Percentiles rank a stretch among this genome's conserved stretches.
phyloP scores from a whole-genome alignment of 768 basidiomycete genomes.

The Xerocomellus dryophilus region DNA sequence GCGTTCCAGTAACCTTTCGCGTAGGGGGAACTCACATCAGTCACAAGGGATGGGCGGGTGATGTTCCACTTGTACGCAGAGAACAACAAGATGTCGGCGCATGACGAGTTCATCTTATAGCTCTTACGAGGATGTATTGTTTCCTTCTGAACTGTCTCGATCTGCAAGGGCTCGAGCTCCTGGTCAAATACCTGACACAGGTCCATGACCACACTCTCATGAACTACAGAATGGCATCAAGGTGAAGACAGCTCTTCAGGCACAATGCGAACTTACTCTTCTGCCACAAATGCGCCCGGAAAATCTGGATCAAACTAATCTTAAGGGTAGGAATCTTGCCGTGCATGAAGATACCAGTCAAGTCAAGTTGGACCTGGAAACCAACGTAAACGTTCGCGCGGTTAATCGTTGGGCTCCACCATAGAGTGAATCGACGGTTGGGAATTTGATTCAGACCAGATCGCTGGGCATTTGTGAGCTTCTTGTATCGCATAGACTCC shows the following conservation, averaged over 20 bases:
- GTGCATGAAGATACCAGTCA: conserved; percentile 98
- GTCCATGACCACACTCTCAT: conserved; percentile 92
- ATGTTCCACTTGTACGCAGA: conserved; percentile 99
- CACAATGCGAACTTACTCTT: conserved; percentile 66
- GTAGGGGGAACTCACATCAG: conserved; percentile 59
- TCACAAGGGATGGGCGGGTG: conserved; percentile 89
- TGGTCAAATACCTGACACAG: conserved; percentile 99
- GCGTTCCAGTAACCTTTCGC: neutral
- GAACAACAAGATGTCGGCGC: conserved; percentile 96
- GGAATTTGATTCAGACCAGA: conserved; percentile 98
- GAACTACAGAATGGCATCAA: conserved; percentile 45
- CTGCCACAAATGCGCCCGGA: conserved; percentile 99
- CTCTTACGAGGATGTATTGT: conserved; percentile 99
- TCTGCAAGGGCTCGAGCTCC: conserved; percentile 95
- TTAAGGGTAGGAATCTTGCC: conserved; percentile 98
- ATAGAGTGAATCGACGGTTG: conserved; percentile 97
- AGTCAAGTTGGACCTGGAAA: conserved; percentile 99
- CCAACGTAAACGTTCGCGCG: conserved; percentile 99
- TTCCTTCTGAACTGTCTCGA: conserved; percentile 99
- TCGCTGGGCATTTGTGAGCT: conserved; percentile 96
- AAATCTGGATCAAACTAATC: conserved; percentile 99
- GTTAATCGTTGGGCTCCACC: conserved; percentile 99
- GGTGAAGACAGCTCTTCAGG: conserved; percentile 13
- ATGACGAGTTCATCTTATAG: conserved; percentile 99
- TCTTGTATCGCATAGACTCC: conserved; percentile 94